Conservation (phyloP, 345 rosid species). For the Gossypium rotundifolium region DNA sequence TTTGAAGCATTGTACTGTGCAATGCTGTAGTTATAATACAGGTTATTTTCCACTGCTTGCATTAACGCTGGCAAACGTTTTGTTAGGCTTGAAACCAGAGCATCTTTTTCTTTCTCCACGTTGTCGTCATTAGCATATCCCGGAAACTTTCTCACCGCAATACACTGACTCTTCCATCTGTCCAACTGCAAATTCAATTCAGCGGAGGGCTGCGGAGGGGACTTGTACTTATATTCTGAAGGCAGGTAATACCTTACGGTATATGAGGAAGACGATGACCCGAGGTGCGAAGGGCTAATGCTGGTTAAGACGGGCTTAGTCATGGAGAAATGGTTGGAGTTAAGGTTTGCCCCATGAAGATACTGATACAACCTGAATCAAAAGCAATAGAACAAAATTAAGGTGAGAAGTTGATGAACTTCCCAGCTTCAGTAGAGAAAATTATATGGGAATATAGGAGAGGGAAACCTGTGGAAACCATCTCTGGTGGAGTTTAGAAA, state of each 20-base stretch:
- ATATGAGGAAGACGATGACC: neutral
- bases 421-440: neutral
- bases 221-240: neutral
- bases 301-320: constrained; percentile 46
- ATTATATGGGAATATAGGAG: neutral
- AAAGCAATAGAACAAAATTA: neutral
- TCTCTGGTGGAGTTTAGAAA: constrained; percentile 33
- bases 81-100: constrained; percentile 23
- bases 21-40: constrained; percentile 19
- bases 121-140: constrained; percentile 39
- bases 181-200: constrained; percentile 33
- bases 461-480: constrained; percentile 44
- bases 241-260: constrained; percentile 19
- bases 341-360: constrained; percentile 38
- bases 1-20: constrained; percentile 44
- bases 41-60: neutral
- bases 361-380: constrained; percentile 39
- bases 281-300: constrained; percentile 8
- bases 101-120: constrained; percentile 25
- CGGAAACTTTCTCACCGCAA: constrained; percentile 36
- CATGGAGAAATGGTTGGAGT: constrained; percentile 17
- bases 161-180: constrained; percentile 31
- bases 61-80: neutral
- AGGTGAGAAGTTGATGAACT: neutral
- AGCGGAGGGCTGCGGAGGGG: constrained; percentile 30